phyloP scores from a whole-genome alignment of 2,329 filamentous ascomycete genomes.

The Celoporthe dispersa region DNA sequence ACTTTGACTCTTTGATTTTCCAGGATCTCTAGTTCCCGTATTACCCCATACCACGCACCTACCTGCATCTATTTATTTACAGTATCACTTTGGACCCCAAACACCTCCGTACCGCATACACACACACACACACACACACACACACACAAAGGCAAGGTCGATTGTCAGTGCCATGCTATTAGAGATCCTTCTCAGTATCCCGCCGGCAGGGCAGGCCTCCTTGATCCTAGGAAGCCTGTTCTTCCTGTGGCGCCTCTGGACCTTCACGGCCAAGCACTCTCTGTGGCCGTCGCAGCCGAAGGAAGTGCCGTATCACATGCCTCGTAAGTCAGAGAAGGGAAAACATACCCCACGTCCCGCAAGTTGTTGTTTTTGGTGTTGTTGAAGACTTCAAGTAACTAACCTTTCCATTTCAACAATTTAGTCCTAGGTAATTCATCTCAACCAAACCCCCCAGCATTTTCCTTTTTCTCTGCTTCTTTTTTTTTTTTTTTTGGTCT shows the following conservation, averaged over 20 bases:
- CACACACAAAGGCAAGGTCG: neutral
- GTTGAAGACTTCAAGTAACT: neutral
- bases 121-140: neutral
- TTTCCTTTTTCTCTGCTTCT: too few species aligned
- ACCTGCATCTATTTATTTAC: neutral
- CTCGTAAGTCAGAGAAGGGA: neutral
- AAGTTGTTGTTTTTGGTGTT: neutral
- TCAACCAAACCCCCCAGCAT: neutral
- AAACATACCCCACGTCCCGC: neutral
- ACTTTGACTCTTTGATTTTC: neutral
- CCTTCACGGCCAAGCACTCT: constrained; percentile 3
- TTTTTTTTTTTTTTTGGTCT: neutral
- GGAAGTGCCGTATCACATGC: constrained; percentile 11
- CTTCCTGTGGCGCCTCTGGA: constrained; percentile 13
- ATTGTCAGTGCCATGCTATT: neutral
- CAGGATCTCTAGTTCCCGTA: neutral
- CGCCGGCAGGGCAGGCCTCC: constrained; percentile 3
- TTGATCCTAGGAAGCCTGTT: neutral
- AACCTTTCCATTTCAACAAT: neutral
- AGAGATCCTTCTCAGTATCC: neutral
- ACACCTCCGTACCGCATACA: neutral
- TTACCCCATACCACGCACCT: neutral
- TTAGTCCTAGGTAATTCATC: constrained; percentile 2
- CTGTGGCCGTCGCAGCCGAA: constrained; percentile 8
- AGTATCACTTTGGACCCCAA: neutral